phyloP scores from a whole-genome alignment of 768 basidiomycete genomes.

The Gelatoporia subvermispora region DNA sequence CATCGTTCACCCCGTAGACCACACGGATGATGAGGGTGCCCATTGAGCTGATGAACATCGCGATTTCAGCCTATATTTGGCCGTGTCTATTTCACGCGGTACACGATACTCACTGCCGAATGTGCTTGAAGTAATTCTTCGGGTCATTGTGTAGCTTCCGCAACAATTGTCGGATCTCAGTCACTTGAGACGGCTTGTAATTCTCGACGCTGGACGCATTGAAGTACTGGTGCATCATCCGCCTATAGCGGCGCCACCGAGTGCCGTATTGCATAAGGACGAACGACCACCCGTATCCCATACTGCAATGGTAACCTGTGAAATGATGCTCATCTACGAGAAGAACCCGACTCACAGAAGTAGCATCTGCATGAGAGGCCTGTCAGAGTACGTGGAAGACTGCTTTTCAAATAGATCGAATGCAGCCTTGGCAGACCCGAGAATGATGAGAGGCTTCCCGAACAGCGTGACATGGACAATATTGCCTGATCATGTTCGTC shows the following conservation, averaged over 20 bases:
- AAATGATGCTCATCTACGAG: no score
- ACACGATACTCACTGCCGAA: constrained; percentile 29
- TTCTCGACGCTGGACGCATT: constrained; percentile 12
- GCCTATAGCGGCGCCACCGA: constrained; percentile 38
- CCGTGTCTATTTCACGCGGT: no score
- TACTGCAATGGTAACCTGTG: no score
- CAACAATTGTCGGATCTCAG: constrained; percentile 26
- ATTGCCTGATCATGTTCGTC: constrained; percentile 37
- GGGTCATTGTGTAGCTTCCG: constrained; percentile 29
- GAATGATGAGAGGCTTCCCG: constrained; percentile 62
- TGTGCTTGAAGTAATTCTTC: constrained; percentile 32
- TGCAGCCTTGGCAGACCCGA: constrained; percentile 55
- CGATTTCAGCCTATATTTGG: not conserved
- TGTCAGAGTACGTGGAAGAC: constrained; percentile 28
- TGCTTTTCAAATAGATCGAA: constrained; percentile 30
- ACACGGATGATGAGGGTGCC: constrained; percentile 37
- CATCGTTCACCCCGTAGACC: constrained; percentile 41
- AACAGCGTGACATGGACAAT: constrained; percentile 62
- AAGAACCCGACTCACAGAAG: no score
- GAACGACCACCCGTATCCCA: constrained; percentile 40
- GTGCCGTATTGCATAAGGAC: constrained; percentile 36
- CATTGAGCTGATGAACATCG: constrained; percentile 29
- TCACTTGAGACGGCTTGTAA: no score
- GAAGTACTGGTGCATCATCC: constrained; percentile 38
- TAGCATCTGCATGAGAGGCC: constrained; percentile 26